Evolutionary conservation across 495 filamentous ascomycete species (phyloP), one percentile per base, ranked within the genome.

Genomic region (Aspergillus hancockii): DNA sequence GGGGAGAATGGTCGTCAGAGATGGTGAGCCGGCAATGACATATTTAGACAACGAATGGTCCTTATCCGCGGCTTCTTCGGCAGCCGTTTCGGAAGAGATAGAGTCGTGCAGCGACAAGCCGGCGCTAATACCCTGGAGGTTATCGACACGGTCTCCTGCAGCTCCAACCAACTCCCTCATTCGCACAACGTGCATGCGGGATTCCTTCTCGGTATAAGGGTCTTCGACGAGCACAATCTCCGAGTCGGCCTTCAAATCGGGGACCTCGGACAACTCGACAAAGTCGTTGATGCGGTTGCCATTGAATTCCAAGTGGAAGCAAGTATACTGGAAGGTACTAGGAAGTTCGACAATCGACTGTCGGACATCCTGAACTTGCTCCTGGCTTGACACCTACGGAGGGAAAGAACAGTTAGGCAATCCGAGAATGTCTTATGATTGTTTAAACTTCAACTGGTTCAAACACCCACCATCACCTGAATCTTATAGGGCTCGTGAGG

Each of bases 181-280:
- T 52, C 95, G 83, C 46, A 98, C 84, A 51, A 97, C 76, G 74
- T 99, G 95, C 80, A 98, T 88, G 60, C 95, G 88, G 51, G 95
- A 93, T 74, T 98, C 94, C 80, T 96, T 98, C 78, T 98, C 95
- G 23, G 91, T 99, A 72, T 99, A 99, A 18, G 95, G 90, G 67
- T 99, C 95, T 74, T 97, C 91, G 43, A 97, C 86, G 59, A 99
- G 76, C 34, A 80, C 82, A 40, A 98, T 79, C 69, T 90, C 87
- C 12, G 92, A 87, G 55, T 88, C 87, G 9, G 86, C 75, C 38
- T 81, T 82, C 31, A 98, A 81, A 45, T 81, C 92, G n/a, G 85
- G 79, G 21, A 97, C 89, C 71, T 98, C 95, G 25, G 93, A 94
- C 46, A 99, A 79, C 75, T 96, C 91, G 56, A 93, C 79, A 63